A percentile compares a stretch with the other conserved stretches of the same genome.
Conservation (phyloP, 2,329 filamentous ascomycete genomes). For the Aspergillus viridinutans region DNA sequence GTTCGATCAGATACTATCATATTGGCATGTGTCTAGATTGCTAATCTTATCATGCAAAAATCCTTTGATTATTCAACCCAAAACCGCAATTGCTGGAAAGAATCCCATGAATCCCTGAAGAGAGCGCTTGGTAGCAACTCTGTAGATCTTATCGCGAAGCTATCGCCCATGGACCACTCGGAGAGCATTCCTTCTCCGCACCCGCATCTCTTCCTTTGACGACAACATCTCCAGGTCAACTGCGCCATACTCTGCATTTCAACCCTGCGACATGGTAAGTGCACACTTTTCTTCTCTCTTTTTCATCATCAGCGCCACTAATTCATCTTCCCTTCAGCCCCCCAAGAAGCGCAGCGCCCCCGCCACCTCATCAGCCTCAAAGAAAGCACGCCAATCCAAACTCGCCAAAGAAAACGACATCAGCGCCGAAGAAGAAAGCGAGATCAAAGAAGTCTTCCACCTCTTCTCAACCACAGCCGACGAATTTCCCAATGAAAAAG, state of each 20-base stretch:
- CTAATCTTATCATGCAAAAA: neutral
- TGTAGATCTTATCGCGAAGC: neutral
- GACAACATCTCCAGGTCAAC: neutral
- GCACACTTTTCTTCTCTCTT: neutral
- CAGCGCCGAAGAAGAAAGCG: conserved; percentile 74
- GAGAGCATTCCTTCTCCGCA: neutral
- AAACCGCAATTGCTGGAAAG: neutral
- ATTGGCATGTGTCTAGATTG: neutral
- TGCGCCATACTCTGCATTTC: neutral
- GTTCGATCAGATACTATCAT: conserved; percentile 9
- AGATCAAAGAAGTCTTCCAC: conserved; percentile 85
- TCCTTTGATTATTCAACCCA: neutral
- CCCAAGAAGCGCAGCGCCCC: conserved; percentile 34
- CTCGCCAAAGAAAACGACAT: conserved; percentile 91
- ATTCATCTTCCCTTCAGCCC: conserved; percentile 19
- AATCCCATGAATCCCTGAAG: neutral
- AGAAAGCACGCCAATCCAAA: conserved; percentile 65
- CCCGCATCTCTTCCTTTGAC: neutral
- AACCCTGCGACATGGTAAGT: conserved; percentile 16
- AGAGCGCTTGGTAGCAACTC: neutral
- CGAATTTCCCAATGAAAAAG: conserved; percentile 66
- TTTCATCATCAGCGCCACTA: neutral
- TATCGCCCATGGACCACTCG: neutral
- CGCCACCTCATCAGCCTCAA: conserved; percentile 29
- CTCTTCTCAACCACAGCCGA: conserved; percentile 62